Percentiles rank a stretch among this genome's conserved stretches.
phyloP scores from a whole-genome alignment of 2,329 filamentous ascomycete species.

The Calonectria honghensis region DNA sequence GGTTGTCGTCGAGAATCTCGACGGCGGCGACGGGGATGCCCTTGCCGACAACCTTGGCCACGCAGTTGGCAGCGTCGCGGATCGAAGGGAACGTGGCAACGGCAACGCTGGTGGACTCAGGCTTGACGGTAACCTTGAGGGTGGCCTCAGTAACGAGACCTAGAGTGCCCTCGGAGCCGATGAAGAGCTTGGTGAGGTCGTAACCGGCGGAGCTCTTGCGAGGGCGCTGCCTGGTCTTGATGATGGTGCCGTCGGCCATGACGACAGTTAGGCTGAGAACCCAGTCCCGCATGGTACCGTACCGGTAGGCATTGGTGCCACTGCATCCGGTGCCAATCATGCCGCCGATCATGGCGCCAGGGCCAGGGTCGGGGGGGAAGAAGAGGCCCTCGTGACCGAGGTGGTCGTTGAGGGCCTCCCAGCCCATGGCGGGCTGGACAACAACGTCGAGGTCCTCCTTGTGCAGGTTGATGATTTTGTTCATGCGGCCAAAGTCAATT shows the following conservation, averaged over 20 bases:
- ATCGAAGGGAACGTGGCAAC: conserved; percentile 77
- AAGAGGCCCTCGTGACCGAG: conserved; percentile 85
- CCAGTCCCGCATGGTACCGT: conserved; percentile 97
- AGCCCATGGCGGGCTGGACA: conserved; percentile 88
- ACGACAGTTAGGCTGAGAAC: conserved; percentile 91
- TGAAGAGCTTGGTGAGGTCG: conserved; percentile 91
- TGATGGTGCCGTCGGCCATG: conserved; percentile 90
- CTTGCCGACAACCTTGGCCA: conserved; percentile 85
- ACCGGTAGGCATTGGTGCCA: conserved; percentile 93
- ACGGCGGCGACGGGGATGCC: conserved; percentile 93
- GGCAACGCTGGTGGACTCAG: conserved; percentile 86
- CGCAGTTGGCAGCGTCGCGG: conserved; percentile 85
- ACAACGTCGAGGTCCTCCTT: conserved; percentile 85
- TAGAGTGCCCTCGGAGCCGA: conserved; percentile 93
- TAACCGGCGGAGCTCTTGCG: conserved; percentile 95
- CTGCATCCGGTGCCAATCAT: conserved; percentile 85
- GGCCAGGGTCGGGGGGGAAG: conserved; percentile 94
- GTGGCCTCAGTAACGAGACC: conserved; percentile 94
- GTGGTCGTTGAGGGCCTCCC: conserved; percentile 89
- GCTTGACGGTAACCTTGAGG: conserved; percentile 88
- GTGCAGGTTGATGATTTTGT: conserved; percentile 85
- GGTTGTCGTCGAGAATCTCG: conserved; percentile 93
- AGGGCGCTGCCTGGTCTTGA: conserved; percentile 91
- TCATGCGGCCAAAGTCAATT: conserved; percentile 91
- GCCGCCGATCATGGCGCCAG: conserved; percentile 93